Base-by-base conservation (phyloP, 2,329 filamentous ascomycete species). In the Endocalyx cinctus region DNA sequence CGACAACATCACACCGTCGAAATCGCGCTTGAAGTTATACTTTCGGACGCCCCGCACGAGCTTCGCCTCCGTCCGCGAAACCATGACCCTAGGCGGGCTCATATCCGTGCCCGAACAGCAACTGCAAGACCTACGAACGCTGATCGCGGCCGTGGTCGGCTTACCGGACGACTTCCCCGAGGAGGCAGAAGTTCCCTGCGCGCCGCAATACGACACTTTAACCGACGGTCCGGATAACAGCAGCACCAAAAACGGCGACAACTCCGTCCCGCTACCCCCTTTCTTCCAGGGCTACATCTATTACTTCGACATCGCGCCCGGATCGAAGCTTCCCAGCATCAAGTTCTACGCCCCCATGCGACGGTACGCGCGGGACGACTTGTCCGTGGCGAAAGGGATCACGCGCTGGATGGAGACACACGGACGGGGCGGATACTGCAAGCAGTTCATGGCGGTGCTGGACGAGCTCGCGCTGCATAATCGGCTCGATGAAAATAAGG, bases 241-340 rank as follows among this genome's bases (percentile, higher is more conserved):
- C n/a, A n/a, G n/a, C n/a, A n/a, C n/a, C n/a, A n/a, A n/a, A n/a
- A n/a, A n/a, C n/a, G n/a, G n/a, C 25, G 36, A 39, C 17, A 34
- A 29, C 19, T 38, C 28, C 11, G 33, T 23, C 15, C 33, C 39
- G 23, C 22, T 36, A 2, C n/a, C 20, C 10, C 13, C 29, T 19
- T 14, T 34, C 10, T n/a, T 45, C 2, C 17, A 25, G 1, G 41
- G 46, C 5, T 47, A 38, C 27, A 4, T 50, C 6, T 53, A 48
- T 33, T 52, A 46, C 35, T 51, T 53, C 23, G 50, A 52, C 28
- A 46, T 53, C 15, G 41, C 39, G 2, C 45, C 47, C 5, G 38
- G 41, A 2, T 31, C 17, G 1, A 14, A 23, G 2, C 14, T 37
- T 1, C 50, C 50, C 2, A 45, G 49, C 13, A 33, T 54, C 33